Evolutionary conservation across 2,329 filamentous ascomycete species (phyloP), one percentile per base, ranked within the genome.

Genomic region (Xylariaceae sp.): DNA sequence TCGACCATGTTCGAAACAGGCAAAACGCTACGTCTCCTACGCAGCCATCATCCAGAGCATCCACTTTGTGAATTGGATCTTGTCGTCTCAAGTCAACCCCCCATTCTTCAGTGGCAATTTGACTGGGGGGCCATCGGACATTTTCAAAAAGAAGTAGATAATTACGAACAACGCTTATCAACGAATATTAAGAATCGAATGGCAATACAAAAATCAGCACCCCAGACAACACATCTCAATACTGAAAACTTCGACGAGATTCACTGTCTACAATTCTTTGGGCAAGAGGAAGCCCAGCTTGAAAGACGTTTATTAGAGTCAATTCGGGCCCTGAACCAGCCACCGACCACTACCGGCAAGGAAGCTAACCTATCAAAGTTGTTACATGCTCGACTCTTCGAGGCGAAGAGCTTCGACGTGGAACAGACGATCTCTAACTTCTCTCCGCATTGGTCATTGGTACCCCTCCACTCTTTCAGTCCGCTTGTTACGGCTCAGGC

Each of bases 1-100:
- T 80, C 83, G 48, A 77, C 80, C 4, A 84, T 95, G n/a, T 93
- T 93, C 61, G 90, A 96, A 69, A 89, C 87, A 2, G 91, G 90
- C 3, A 84, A 83, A 65, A 93, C 89, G 68, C 73, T 96, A 46
- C 84, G 89, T 7, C 86, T 95, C 51, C 78, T 96, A 46, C 83
- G 86, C 63, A 76, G 78, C 20, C 85, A 89, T 63, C 89, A 95
- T 68, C 82, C 89, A 4, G 78, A 86, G 1, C 89, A 96, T 68
- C 85, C 88, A 0, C 75, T 95, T 42, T 82, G 84, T 14, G 79
- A 78, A 42, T 67, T 77, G n/a, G 75, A 78, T 21, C 74, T 81
- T 5, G 70, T 84, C 5, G 63, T 68, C 9, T 70, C 74, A 12
- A 75, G 77, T 10, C 71, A 76, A 6, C 81, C 86, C 12, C 88